A percentile compares a stretch with the other conserved stretches of the same genome.
These are phyloP conservation scores for Trypanosoma rangeli DNA, from an alignment of 208 protist genomes.

Conservation along the genomic window DNA sequence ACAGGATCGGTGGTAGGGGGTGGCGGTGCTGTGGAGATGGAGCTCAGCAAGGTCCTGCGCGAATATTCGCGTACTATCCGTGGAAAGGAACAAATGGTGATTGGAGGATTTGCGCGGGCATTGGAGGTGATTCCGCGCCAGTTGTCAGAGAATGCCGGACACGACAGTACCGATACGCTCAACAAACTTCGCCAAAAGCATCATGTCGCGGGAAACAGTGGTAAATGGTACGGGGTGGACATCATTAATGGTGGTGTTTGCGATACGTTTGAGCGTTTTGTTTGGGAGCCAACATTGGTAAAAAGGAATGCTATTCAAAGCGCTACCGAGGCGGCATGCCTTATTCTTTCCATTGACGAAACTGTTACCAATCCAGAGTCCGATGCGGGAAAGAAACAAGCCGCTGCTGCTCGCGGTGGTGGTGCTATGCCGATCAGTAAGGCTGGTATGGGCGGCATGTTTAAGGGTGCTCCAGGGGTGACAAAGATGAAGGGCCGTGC, in stretches of 20 bases:
- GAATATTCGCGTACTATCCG: slow-evolving; percentile 96
- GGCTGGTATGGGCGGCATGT: slow-evolving; percentile 92
- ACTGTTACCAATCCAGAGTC: slow-evolving; percentile 97
- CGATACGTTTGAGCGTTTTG: slow-evolving; percentile 97
- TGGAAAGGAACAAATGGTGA: slow-evolving; percentile 99
- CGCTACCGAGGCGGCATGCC: slow-evolving; percentile 99
- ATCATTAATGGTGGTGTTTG: slow-evolving; percentile 97
- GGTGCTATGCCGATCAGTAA: slow-evolving; percentile 87
- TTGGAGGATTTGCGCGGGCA: slow-evolving; percentile 98
- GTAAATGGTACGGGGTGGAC: slow-evolving; percentile 98
- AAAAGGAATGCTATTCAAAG: slow-evolving; percentile 99
- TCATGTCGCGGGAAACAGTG: slow-evolving; percentile 47
- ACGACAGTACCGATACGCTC: slow-evolving; percentile 99
- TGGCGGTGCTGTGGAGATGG: slow-evolving; percentile 99
- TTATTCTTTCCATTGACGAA: slow-evolving; percentile 99
- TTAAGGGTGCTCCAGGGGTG: slow-evolving; percentile 86
- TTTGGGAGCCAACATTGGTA: slow-evolving; percentile 99
- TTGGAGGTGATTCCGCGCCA: slow-evolving; percentile 99
- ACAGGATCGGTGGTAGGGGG: slow-evolving; percentile 98
- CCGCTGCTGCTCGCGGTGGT: slow-evolving; percentile 53
- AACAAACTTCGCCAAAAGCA: slow-evolving; percentile 99
- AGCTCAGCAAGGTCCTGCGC: slow-evolving; percentile 97
- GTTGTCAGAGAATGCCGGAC: slow-evolving; percentile 99
- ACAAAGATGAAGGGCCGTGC: slow-evolving; percentile 80
- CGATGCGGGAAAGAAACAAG: slow-evolving; percentile 88